phyloP scores from a whole-genome alignment of 1,284 basidiomycete species.

The Ustilago shanxiensis region DNA sequence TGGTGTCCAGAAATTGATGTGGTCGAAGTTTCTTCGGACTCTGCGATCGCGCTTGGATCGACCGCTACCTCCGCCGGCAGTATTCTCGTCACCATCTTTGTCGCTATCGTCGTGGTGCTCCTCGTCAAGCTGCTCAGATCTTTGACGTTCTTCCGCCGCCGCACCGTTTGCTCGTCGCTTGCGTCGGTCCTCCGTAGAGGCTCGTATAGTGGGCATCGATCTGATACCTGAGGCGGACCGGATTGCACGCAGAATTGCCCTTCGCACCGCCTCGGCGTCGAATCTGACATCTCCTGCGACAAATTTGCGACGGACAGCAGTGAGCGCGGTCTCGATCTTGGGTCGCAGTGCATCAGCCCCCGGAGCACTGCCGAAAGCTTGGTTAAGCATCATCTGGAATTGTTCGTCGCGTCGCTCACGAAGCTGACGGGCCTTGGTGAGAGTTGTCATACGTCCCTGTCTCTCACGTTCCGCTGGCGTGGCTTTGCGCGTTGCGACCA shows the following conservation, averaged over 20 bases:
- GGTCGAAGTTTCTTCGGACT: conserved; percentile 21
- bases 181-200: conserved; percentile 7
- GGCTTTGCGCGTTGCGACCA: neutral
- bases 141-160: neutral
- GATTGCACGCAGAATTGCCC: conserved; percentile 32
- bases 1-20: conserved; percentile 75
- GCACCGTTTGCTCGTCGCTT: conserved; percentile 1
- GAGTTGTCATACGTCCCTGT: conserved; percentile 39
- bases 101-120: conserved; percentile 1
- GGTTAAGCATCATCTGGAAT: conserved; percentile 33
- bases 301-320: conserved; percentile 32
- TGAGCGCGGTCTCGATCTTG: conserved; percentile 40
- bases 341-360: conserved; percentile 29
- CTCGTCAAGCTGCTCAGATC: conserved; percentile 4
- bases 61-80: neutral
- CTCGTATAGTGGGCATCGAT: conserved; percentile 29
- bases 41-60: conserved; percentile 23
- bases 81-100: neutral
- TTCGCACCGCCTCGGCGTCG: conserved; percentile 21
- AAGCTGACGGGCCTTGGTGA: conserved; percentile 43
- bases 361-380: conserved; percentile 22
- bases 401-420: conserved; percentile 29
- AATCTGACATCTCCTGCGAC: conserved; percentile 35
- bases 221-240: conserved; percentile 27
- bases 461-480: conserved; percentile 27